phyloP scores from a whole-genome alignment of 768 basidiomycete species.

The Fomitopsis pulvina region DNA sequence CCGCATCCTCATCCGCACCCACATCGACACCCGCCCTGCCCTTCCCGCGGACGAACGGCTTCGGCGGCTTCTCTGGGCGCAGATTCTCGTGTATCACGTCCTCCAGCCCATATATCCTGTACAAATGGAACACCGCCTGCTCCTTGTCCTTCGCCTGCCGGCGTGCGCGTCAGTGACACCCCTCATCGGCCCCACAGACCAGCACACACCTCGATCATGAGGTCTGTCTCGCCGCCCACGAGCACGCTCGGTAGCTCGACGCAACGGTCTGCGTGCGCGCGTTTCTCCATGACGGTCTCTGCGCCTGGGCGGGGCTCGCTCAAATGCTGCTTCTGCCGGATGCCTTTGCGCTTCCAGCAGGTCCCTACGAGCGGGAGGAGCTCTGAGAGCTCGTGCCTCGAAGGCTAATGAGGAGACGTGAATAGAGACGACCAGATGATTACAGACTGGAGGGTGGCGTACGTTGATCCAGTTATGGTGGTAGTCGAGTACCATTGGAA shows the following conservation, averaged over 20 bases:
- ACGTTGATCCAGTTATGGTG: constrained; percentile 71
- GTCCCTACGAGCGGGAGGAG: constrained; percentile 73
- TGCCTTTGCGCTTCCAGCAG: constrained; percentile 71
- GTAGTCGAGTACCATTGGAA: constrained; percentile 51
- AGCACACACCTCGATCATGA: constrained; percentile 69
- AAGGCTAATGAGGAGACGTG: constrained; percentile 33
- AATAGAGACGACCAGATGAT: too few relatives aligned
- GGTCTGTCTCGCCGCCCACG: constrained; percentile 46
- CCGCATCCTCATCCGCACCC: constrained; percentile 10
- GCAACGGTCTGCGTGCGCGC: constrained; percentile 86
- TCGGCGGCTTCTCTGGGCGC: constrained; percentile 25
- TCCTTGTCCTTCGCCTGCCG: constrained; percentile 84
- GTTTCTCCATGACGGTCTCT: constrained; percentile 71
- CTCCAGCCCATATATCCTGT: constrained; percentile 67
- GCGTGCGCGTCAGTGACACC: neutral
- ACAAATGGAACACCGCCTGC: constrained; percentile 84
- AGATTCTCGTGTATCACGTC: constrained; percentile 49
- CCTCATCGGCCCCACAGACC: neutral
- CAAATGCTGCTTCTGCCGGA: constrained; percentile 88
- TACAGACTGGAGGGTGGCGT: neutral
- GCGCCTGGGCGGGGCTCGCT: constrained; percentile 88
- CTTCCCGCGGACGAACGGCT: constrained; percentile 14
- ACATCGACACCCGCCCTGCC: neutral
- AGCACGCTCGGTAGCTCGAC: constrained; percentile 62
- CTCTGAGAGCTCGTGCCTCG: constrained; percentile 31